phyloP scores from a whole-genome alignment of 2,329 filamentous ascomycete species.

The Trichothecium sympodiale region DNA sequence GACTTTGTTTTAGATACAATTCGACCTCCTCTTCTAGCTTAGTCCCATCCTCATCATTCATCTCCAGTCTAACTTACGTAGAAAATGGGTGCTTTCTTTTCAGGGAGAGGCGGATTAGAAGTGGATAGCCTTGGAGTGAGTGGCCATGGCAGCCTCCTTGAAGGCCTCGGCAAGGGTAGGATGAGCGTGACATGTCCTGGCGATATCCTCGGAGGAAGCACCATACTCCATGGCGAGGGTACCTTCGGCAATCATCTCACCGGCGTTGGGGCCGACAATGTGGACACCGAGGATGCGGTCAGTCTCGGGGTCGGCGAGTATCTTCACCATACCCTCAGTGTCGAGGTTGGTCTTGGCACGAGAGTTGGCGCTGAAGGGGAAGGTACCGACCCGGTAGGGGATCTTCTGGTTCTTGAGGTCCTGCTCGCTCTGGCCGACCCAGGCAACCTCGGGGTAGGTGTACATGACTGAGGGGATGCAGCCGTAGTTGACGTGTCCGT shows the following conservation, averaged over 20 bases:
- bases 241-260: slow-evolving; percentile 98
- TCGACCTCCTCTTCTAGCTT: background rate
- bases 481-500: slow-evolving; percentile 98
- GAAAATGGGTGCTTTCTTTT: background rate
- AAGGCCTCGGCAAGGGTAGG: slow-evolving; percentile 94
- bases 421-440: slow-evolving; percentile 96
- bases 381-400: slow-evolving; percentile 85
- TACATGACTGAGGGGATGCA: slow-evolving; percentile 99
- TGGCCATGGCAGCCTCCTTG: slow-evolving; percentile 99
- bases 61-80: background rate
- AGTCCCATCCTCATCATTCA: background rate
- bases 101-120: slow-evolving; percentile 45
- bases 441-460: slow-evolving; percentile 95
- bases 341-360: slow-evolving; percentile 98
- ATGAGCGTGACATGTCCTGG: slow-evolving; percentile 90
- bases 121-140: slow-evolving; percentile 91
- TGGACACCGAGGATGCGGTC: slow-evolving; percentile 92
- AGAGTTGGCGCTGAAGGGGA: slow-evolving; percentile 97
- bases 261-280: slow-evolving; percentile 91
- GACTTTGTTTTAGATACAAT: background rate
- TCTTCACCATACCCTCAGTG: slow-evolving; percentile 92
- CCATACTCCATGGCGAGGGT: slow-evolving; percentile 94
- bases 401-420: slow-evolving; percentile 84
- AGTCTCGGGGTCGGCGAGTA: slow-evolving; percentile 90
- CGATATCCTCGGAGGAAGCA: slow-evolving; percentile 88